Conservation (phyloP, 805 yeast genomes). For the Kuraishia capsulata region DNA sequence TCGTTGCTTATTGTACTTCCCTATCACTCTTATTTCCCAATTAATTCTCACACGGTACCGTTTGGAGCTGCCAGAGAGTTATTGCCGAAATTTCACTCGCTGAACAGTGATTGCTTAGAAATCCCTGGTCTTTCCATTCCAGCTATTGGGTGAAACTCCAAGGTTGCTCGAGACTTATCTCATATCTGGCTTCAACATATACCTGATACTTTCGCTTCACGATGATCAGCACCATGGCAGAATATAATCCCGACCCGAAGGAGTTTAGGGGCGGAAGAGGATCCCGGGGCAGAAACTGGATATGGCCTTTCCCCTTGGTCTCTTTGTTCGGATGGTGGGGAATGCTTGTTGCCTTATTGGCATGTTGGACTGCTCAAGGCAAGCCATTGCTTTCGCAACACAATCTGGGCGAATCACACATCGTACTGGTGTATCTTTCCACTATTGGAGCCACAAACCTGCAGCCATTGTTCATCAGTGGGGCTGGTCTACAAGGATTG, state of each 20-base stretch:
- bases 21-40: no score
- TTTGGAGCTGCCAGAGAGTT: no score
- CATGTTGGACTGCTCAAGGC: constrained; percentile 77
- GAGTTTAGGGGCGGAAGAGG: background rate
- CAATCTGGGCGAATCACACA: constrained; percentile 41
- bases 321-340: constrained; percentile 80
- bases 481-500: constrained; percentile 71
- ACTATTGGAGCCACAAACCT: constrained; percentile 84
- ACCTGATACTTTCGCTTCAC: no score
- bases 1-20: no score
- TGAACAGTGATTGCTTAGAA: no score
- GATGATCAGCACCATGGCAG: background rate
- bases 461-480: constrained; percentile 75
- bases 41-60: no score
- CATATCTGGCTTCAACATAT: no score
- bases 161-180: no score
- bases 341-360: constrained; percentile 73
- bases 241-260: background rate
- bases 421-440: constrained; percentile 60
- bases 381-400: constrained; percentile 33
- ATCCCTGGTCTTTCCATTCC: no score
- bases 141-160: no score
- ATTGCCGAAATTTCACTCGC: no score
- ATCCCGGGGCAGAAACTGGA: background rate
- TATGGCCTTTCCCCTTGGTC: constrained; percentile 45